These are phyloP conservation scores for Lodderomyces parapsilosis DNA, from an alignment of 1,139 yeast genomes.

Conservation along the genomic window DNA sequence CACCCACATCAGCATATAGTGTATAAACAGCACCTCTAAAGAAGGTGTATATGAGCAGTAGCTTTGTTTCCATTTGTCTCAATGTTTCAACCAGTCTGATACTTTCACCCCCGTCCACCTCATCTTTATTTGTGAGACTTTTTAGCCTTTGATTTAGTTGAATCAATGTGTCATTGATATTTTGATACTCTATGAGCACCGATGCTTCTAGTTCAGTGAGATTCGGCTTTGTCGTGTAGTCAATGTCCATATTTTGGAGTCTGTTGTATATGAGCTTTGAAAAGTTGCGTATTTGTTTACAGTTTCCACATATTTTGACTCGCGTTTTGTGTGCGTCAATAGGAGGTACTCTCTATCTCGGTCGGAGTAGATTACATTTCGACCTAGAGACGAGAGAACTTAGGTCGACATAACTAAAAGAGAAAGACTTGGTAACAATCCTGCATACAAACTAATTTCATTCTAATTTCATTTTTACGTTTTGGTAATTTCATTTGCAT, in stretches of 20 bases:
- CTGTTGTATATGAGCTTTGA: background rate
- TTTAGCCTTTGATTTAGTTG: constrained; percentile 33
- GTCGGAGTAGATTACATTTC: background rate
- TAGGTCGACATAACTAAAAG: too few relatives aligned
- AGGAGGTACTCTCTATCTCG: too few relatives aligned
- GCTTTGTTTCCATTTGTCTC: constrained; percentile 58
- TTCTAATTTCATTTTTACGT: background rate
- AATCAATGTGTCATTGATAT: constrained; percentile 19
- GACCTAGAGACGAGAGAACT: too few relatives aligned
- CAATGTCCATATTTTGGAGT: constrained; percentile 15
- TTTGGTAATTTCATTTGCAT: background rate
- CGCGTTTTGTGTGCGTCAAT: constrained; percentile 1
- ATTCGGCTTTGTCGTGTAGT: constrained; percentile 29
- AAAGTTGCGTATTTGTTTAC: background rate
- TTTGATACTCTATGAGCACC: constrained; percentile 10
- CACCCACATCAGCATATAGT: constrained; percentile 23
- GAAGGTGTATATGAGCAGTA: constrained; percentile 64
- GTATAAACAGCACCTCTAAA: constrained; percentile 72
- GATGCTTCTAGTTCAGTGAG: constrained; percentile 16
- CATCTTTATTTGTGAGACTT: constrained; percentile 21
- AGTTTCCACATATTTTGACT: background rate
- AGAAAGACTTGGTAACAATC: background rate
- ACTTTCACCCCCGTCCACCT: constrained; percentile 14
- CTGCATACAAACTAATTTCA: constrained; percentile 2
- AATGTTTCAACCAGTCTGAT: constrained; percentile 46